Base-by-base conservation (phyloP, 2,329 filamentous ascomycete species). In the Colletotrichum sp. region DNA sequence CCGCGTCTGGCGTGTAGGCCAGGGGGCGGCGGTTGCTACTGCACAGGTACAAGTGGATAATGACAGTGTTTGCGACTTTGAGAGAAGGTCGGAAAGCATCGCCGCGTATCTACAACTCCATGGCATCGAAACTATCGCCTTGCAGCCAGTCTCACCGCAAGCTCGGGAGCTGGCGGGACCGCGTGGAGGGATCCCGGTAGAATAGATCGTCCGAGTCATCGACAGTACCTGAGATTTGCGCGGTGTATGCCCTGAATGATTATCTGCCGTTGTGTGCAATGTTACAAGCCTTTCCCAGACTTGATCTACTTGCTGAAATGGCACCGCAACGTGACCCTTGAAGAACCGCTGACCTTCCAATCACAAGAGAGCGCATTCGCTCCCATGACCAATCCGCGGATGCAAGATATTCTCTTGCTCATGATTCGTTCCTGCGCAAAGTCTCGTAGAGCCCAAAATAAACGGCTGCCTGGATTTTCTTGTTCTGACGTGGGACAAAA, bases 1-100 rank as follows among this genome's bases (percentile, higher is more conserved):
- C 18, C 93, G 94, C 77, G 89, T 95, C 75, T 95, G 94, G 93
- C 88, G 91, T 4, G 86, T 95, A 5, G 91, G 93, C 78, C 93
- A 96, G 82, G 87, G 87, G 66, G 94, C 94, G 78, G 86, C 90
- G 6, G 87, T 95, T 61, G 93, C 93, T 9, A 92, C 92, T 1
- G 93, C 91, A 2, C 93, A 95, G 78, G 84, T 95, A 2, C 87
- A 93, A 0, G 88, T 95, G 18, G 86, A 88, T 3, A 88, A 91
- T 74, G 85, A 87, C 66, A 87, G 87, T 11, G 81, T 94, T 29
- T 80, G 84, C 43, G 84, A 85, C 64, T 95, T 95, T 79, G 88
- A 90, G 83, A 84, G 86, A 65, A 89, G 89, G 73, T 90, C 92
- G 3, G 89, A 87, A 77, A 90, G 88, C 3, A 89, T 94, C 67